Evolutionary conservation across 139 green algal genomes (phyloP).

Genomic region (Tetradesmus obliquus): DNA sequence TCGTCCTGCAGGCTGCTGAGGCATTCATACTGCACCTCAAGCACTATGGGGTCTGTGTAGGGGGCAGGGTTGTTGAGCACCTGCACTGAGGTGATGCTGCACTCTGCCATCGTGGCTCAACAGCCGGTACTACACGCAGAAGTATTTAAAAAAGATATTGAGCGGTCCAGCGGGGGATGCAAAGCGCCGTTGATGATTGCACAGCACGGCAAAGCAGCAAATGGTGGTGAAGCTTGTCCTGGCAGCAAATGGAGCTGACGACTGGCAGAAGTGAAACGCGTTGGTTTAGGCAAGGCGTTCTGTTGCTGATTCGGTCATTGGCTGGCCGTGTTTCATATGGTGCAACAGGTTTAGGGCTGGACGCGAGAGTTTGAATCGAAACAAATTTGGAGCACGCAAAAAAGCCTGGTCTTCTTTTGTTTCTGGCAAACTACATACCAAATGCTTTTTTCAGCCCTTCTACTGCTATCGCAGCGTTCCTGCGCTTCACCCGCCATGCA

Average conservation of each 20-base stretch:
- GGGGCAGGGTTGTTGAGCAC: slow-evolving; percentile 88
- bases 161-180: neutral
- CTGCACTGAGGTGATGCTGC: slow-evolving; percentile 87
- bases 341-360: neutral
- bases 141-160: neutral
- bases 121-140: neutral
- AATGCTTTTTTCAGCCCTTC: too few relatives aligned
- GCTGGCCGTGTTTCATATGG: neutral
- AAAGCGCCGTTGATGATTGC: neutral
- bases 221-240: neutral
- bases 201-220: slow-evolving; percentile 8
- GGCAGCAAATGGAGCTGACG: too few relatives aligned
- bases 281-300: neutral
- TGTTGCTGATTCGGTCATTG: neutral
- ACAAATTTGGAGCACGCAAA: neutral
- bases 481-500: too few relatives aligned
- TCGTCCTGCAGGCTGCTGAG: slow-evolving; percentile 83
- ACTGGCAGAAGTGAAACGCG: neutral
- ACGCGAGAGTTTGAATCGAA: neutral
- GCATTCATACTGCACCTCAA: slow-evolving; percentile 98
- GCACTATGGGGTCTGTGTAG: slow-evolving; percentile 88
- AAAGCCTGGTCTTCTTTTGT: too few relatives aligned
- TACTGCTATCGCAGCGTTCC: too few relatives aligned
- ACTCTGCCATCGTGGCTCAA: slow-evolving; percentile 83
- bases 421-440: too few relatives aligned